phyloP scores from a whole-genome alignment of 768 basidiomycete genomes.

The Trametes sanguinea region DNA sequence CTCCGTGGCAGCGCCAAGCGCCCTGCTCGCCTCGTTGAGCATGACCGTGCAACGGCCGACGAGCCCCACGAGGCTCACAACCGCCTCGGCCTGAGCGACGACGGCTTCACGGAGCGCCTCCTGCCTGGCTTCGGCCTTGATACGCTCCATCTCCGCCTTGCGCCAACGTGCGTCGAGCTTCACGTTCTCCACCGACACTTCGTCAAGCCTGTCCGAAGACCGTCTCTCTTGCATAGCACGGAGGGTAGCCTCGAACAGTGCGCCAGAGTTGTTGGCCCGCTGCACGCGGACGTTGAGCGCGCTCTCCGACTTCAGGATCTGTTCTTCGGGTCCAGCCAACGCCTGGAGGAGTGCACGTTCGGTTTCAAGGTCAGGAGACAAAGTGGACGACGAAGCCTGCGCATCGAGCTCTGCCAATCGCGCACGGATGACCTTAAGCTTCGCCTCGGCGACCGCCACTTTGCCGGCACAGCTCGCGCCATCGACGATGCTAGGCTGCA shows the following conservation, averaged over 20 bases:
- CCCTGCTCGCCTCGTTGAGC: constrained; percentile 58
- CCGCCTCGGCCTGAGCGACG: constrained; percentile 61
- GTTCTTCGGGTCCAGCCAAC: constrained; percentile 72
- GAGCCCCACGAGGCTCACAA: constrained; percentile 77
- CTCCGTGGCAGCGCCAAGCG: constrained; percentile 42
- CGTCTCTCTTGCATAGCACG: constrained; percentile 80
- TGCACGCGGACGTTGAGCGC: constrained; percentile 57
- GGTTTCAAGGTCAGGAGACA: constrained; percentile 64
- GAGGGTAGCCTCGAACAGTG: constrained; percentile 85
- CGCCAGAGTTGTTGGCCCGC: constrained; percentile 70
- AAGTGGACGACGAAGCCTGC: constrained; percentile 37
- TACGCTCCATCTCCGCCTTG: constrained; percentile 70
- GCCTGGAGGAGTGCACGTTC: constrained; percentile 70
- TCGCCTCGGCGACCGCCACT: constrained; percentile 67
- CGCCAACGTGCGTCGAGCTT: constrained; percentile 66
- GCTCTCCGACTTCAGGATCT: constrained; percentile 59
- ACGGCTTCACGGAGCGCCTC: constrained; percentile 65
- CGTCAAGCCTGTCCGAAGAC: constrained; percentile 72
- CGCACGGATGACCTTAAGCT: constrained; percentile 61
- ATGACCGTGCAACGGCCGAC: constrained; percentile 76
- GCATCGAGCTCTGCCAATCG: constrained; percentile 61
- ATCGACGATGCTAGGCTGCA: constrained; percentile 67
- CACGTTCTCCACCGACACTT: constrained; percentile 65
- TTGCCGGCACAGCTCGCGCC: constrained; percentile 76
- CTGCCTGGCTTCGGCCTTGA: constrained; percentile 65